Conservation (phyloP, 371 early-diverging fungal species). For the Mucor circinelloides region DNA sequence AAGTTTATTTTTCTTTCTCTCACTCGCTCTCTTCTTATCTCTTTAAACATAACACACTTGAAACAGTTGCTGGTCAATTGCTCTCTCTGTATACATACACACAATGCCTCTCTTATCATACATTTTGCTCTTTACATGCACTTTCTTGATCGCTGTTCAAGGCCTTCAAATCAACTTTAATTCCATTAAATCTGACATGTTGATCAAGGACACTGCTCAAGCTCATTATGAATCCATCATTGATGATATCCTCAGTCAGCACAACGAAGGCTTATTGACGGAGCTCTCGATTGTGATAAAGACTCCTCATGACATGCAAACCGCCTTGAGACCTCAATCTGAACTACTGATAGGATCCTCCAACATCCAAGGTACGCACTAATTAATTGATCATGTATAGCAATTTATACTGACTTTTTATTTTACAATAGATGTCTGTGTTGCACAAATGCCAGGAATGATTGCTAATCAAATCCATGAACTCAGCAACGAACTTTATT, state of each 20-base stretch:
- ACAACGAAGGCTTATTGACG: constrained; percentile 20
- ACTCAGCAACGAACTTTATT: constrained; percentile 19
- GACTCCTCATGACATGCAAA: constrained; percentile 11
- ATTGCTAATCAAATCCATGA: constrained; percentile 31
- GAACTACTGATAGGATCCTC: background rate
- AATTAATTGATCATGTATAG: background rate
- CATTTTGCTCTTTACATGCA: background rate
- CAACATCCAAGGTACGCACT: constrained; percentile 15
- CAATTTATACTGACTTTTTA: background rate
- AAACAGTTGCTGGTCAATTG: constrained; percentile 28
- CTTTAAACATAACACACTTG: background rate
- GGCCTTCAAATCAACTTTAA: constrained; percentile 8
- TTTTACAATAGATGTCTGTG: constrained; percentile 18
- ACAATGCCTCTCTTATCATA: background rate
- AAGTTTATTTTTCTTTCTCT: background rate
- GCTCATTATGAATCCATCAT: constrained; percentile 22
- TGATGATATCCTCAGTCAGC: constrained; percentile 23
- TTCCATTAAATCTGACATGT: background rate
- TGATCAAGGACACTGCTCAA: constrained; percentile 17
- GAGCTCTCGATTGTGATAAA: constrained; percentile 17
- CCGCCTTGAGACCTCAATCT: constrained; percentile 15
- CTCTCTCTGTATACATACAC: background rate
- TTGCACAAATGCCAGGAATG: constrained; percentile 33
- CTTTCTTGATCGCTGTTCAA: constrained; percentile 9
- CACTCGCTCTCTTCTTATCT: background rate